Percentiles rank a stretch among this genome's conserved stretches.
Conservation (phyloP, 306 rosid genomes). For the Inga leiocalycina region DNA sequence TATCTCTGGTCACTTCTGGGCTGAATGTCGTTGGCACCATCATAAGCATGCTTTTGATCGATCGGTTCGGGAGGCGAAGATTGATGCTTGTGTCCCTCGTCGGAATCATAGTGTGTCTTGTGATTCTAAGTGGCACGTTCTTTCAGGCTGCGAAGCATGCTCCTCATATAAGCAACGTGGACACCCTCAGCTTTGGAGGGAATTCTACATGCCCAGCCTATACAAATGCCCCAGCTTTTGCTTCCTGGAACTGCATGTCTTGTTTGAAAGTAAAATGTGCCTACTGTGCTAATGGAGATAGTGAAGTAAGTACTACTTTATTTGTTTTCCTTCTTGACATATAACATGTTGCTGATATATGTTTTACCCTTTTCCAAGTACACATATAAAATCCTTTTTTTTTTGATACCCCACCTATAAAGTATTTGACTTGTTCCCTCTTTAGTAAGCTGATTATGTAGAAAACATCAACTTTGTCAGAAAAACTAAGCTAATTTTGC, state of each 20-base stretch:
- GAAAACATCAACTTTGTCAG: neutral
- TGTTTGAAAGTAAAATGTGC: conserved; percentile 67
- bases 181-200: conserved; percentile 58
- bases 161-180: conserved; percentile 49
- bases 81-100: conserved; percentile 68
- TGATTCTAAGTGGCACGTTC: conserved; percentile 55
- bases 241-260: conserved; percentile 77
- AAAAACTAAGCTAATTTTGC: neutral
- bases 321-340: neutral
- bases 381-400: neutral
- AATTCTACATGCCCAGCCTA: conserved; percentile 70
- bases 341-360: neutral
- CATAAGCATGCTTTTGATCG: conserved; percentile 64
- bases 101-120: conserved; percentile 59
- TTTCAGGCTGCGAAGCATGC: conserved; percentile 55
- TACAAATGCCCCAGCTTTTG: conserved; percentile 37
- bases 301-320: conserved; percentile 47
- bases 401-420: neutral
- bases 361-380: neutral
- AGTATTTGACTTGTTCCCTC: neutral
- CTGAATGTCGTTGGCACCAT: conserved; percentile 69
- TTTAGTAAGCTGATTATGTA: neutral
- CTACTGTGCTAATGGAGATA: conserved; percentile 52
- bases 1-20: conserved; percentile 79
- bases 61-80: conserved; percentile 70